Percentiles rank a stretch among this genome's conserved stretches.
phyloP scores from a whole-genome alignment of 1,284 basidiomycete species.

The Ganoderma resinaceum region DNA sequence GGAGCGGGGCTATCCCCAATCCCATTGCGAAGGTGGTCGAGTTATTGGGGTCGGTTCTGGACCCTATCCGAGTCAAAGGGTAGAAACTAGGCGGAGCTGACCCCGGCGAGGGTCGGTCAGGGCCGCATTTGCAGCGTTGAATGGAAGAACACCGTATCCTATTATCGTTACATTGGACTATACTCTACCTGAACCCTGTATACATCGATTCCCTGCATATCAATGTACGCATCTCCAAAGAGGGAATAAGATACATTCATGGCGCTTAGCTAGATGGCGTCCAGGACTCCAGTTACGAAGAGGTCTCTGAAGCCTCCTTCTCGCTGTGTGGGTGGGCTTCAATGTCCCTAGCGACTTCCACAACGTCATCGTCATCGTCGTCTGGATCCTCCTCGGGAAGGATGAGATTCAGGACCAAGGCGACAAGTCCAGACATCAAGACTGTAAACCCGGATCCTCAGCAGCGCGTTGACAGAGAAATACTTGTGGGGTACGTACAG shows the following conservation, averaged over 20 bases:
- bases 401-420: slow-evolving; percentile 69
- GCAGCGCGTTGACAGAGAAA: not conserved
- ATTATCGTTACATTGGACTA: not conserved
- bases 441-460: slow-evolving; percentile 46
- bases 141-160: not conserved
- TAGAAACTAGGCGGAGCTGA: not conserved
- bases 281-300: no score
- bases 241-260: not conserved
- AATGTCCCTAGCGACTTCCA: slow-evolving; percentile 36
- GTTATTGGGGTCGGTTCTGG: not conserved
- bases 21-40: not conserved
- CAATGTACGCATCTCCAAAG: no score
- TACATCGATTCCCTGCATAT: no score
- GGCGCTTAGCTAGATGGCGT: not conserved
- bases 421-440: slow-evolving; percentile 71
- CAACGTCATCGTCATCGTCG: slow-evolving; percentile 42
- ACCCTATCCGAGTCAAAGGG: not conserved
- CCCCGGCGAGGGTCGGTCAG: not conserved
- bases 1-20: not conserved
- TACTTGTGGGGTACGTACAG: slow-evolving; percentile 53
- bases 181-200: not conserved
- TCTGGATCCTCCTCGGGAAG: slow-evolving; percentile 58
- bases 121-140: not conserved
- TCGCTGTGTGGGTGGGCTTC: slow-evolving; percentile 34
- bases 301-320: slow-evolving; percentile 18